Percentiles rank a stretch among this genome's conserved stretches.
These are phyloP conservation scores for Infundibulicybe gibba DNA, from an alignment of 768 basidiomycete species.

Conservation along the genomic window DNA sequence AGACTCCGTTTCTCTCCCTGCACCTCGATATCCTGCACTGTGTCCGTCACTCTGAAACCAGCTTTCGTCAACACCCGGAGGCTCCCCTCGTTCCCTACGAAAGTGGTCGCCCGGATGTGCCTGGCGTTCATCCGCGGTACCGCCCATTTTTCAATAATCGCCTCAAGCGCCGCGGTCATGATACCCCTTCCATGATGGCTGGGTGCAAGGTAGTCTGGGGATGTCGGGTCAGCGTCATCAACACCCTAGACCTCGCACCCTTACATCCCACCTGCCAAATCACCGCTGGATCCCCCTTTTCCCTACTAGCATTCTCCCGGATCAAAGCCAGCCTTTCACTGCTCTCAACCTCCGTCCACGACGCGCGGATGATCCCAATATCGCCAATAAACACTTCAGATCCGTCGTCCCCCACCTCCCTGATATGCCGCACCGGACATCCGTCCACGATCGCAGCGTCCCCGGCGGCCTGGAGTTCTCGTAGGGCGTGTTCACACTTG, in stretches of 20 bases:
- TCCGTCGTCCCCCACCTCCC: conserved; percentile 44
- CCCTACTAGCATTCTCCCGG: conserved; percentile 31
- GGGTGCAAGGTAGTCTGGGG: conserved; percentile 44
- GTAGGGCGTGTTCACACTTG: conserved; percentile 1
- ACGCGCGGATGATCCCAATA: conserved; percentile 21
- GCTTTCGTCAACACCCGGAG: conserved; percentile 8
- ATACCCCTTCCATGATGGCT: conserved; percentile 52
- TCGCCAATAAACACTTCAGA: conserved; percentile 42
- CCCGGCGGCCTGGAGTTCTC: conserved; percentile 2
- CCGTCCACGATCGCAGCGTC: conserved; percentile 16
- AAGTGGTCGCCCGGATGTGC: conserved; percentile 27
- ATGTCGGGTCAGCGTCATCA: too few relatives aligned
- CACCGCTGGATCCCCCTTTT: conserved; percentile 42
- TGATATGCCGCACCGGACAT: conserved; percentile 37
- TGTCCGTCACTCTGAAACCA: neutral
- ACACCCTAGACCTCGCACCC: conserved; percentile 5
- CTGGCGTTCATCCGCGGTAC: conserved; percentile 44
- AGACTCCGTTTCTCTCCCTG: neutral
- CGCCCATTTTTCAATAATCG: conserved; percentile 39
- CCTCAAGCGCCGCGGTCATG: conserved; percentile 43
- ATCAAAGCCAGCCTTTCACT: conserved; percentile 27
- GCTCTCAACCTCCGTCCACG: conserved; percentile 22
- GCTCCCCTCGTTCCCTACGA: conserved; percentile 9
- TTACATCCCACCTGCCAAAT: conserved; percentile 49
- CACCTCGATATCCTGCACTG: conserved; percentile 3